These are phyloP conservation scores for Aspergillus caelatus DNA, from an alignment of 2,329 filamentous ascomycete species.

Conservation along the genomic window DNA sequence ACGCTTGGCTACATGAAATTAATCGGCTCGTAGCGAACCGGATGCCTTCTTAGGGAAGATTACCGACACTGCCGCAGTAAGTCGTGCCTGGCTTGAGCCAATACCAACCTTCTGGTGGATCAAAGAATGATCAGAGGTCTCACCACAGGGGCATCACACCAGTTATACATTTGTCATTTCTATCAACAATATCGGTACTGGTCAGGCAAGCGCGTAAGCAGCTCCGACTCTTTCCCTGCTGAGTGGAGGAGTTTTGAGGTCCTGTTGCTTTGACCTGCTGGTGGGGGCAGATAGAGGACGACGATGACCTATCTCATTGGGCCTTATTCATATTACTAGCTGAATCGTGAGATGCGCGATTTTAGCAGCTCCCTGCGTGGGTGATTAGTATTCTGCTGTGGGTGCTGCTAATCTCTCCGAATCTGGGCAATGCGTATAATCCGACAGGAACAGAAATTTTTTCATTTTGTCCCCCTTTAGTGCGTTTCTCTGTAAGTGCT, in stretches of 20 bases:
- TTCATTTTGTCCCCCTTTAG: not conserved
- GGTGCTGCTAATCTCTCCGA: not conserved
- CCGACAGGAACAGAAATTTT: not conserved
- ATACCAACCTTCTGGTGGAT: not conserved
- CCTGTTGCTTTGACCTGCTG: not conserved
- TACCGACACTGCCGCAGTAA: not conserved
- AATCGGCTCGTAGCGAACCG: not conserved
- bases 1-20: not conserved
- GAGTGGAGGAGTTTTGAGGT: not conserved
- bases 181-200: not conserved
- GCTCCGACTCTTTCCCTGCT: not conserved
- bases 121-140: not conserved
- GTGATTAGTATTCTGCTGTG: not conserved
- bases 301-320: not conserved
- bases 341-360: not conserved
- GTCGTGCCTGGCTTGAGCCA: not conserved
- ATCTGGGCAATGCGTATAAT: not conserved
- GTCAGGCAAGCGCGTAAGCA: not conserved
- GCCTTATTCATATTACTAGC: not conserved
- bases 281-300: not conserved
- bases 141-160: not conserved
- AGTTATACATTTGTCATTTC: not conserved
- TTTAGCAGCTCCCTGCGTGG: not conserved
- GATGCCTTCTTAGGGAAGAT: not conserved
- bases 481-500: too few relatives aligned